phyloP scores from a whole-genome alignment of 75 land plant genomes.

The Picea glauca region DNA sequence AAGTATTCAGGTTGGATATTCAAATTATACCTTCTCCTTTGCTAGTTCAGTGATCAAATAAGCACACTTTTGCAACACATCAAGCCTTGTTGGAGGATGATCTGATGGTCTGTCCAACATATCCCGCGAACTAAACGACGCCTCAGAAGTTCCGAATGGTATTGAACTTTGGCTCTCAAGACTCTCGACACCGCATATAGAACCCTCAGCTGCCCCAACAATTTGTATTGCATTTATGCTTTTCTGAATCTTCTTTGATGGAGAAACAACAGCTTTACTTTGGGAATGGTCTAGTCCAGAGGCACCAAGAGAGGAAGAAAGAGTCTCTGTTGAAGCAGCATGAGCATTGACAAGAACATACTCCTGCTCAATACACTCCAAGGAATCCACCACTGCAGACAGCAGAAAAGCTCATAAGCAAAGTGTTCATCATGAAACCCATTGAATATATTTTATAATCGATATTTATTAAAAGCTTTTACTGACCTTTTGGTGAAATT shows the following conservation, averaged over 20 bases:
- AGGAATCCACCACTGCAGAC: conserved; percentile 51
- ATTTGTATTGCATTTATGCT: conserved; percentile 44
- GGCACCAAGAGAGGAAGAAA: conserved; percentile 49
- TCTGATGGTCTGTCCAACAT: conserved; percentile 61
- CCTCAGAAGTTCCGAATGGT: conserved; percentile 57
- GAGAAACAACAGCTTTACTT: conserved; percentile 2
- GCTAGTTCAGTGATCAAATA: conserved; percentile 63
- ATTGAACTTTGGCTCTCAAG: conserved; percentile 43
- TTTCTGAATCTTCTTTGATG: neutral
- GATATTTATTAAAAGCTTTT: too few species aligned
- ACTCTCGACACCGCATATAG: neutral
- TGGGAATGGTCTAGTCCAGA: conserved; percentile 17
- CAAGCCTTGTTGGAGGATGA: conserved; percentile 55
- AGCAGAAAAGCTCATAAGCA: neutral
- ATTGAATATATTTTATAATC: neutral
- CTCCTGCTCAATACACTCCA: conserved; percentile 79
- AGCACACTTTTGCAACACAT: conserved; percentile 71
- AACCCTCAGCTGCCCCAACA: conserved; percentile 28
- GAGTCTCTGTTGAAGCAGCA: conserved; percentile 40
- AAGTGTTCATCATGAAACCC: neutral
- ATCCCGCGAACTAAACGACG: conserved; percentile 45
- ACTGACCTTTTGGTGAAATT: too few species aligned
- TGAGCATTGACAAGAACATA: conserved; percentile 82
- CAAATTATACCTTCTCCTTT: conserved; percentile 51
- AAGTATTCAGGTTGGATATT: conserved; percentile 14